Base-by-base conservation (phyloP, 1,139 yeast genomes). In the Magnusiomyces starmeri region DNA sequence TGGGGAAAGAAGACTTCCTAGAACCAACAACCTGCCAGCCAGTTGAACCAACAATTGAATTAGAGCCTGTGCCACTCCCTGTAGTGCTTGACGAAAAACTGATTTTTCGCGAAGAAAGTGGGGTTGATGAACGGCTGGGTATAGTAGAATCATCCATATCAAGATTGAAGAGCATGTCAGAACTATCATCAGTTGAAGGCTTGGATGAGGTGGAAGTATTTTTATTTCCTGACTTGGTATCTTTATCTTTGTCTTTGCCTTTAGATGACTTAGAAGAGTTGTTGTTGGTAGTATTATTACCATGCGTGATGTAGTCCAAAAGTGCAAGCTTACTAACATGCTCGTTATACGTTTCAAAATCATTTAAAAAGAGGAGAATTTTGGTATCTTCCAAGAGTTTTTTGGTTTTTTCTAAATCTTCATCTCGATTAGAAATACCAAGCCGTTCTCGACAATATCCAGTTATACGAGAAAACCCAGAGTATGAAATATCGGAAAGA, bases 271-370 rank as follows among this genome's bases (percentile, higher is more conserved):
- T 9, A 3, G 42, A 10, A 39, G n/a, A 20, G 12, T 10, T 7
- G 4, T 12, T 12, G 9, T 20, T 14, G 4, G 42, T 10, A 29
- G 34, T 14, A 9, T 29, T 29, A 10, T 29, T 29, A 29, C 12
- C 34, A 29, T 10, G n/a, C n/a, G n/a, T n/a, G n/a, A n/a, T n/a
- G 12, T 32, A 32, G 12, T 32, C 37, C n/a, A 32, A 12, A 14
- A 32, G n/a, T 4, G 37, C 12, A 14, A 32, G n/a, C 4, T 10
- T 32, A 18, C 49, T 37, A 10, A 46, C 20, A 4, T 26, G 24
- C 29, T 54, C 56, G 27, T 54, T 54, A 40, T 43, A 44, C 21
- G 35, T 41, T 9, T 50, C 49, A 10, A 54, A 25, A 21, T 51
- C 50, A 39, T 51, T 46, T 18, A 54, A 22, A n/a, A 49, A 51